Evolutionary conservation across 2,329 filamentous ascomycete species (phyloP).

Genomic region (Coccinonectria pachysandricola): DNA sequence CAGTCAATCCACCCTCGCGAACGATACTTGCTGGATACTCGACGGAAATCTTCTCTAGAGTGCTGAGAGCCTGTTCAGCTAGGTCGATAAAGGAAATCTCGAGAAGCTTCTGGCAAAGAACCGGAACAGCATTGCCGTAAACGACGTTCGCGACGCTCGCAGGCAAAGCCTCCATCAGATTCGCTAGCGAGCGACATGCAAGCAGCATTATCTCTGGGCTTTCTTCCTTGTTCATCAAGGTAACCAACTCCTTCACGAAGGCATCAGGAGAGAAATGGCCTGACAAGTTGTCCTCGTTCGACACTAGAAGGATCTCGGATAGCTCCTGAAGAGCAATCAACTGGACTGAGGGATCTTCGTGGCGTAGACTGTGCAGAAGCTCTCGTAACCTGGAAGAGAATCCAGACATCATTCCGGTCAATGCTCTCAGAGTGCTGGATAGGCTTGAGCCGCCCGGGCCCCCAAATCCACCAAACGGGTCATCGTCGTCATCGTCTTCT

Average conservation of each 20-base stretch:
- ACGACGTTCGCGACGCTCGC: constrained; percentile 91
- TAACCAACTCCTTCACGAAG: constrained; percentile 89
- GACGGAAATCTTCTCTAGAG: constrained; percentile 91
- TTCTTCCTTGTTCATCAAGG: constrained; percentile 87
- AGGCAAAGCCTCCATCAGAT: constrained; percentile 93
- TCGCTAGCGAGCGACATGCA: constrained; percentile 89
- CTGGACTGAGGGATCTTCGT: constrained; percentile 82
- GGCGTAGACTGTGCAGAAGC: constrained; percentile 63
- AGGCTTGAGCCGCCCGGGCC: constrained; percentile 57
- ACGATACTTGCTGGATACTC: constrained; percentile 95
- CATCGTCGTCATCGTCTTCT: constrained; percentile 57
- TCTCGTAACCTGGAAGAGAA: constrained; percentile 71
- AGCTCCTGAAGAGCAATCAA: constrained; percentile 87
- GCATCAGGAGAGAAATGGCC: constrained; percentile 91
- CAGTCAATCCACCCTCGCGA: constrained; percentile 85
- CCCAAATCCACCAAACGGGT: constrained; percentile 57
- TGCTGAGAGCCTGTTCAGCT: constrained; percentile 93
- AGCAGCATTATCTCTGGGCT: constrained; percentile 96
- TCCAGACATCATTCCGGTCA: constrained; percentile 87
- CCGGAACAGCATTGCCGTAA: constrained; percentile 90
- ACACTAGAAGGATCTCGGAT: constrained; percentile 85
- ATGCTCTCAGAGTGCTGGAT: constrained; percentile 70
- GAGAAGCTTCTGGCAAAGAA: constrained; percentile 87
- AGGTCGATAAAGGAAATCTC: constrained; percentile 97
- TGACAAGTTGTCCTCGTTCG: constrained; percentile 91